Percentiles rank a stretch among this genome's conserved stretches.
Evolutionary conservation across 345 rosid species (phyloP).

Genomic region (Eucalyptus camaldulensis): DNA sequence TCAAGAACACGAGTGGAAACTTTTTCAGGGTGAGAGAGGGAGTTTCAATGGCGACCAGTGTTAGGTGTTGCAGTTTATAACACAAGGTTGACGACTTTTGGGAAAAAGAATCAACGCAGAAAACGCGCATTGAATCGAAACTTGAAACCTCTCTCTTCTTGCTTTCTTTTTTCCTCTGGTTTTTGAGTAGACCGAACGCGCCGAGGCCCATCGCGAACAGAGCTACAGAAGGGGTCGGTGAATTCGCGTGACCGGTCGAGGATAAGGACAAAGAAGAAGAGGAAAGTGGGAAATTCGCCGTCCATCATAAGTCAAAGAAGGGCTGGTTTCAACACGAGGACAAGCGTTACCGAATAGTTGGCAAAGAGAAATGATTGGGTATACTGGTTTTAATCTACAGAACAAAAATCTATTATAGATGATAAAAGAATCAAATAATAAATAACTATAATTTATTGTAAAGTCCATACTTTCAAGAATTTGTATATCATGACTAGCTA

Average conservation of each 20-base stretch:
- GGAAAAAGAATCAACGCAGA: background rate
- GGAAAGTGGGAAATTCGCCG: background rate
- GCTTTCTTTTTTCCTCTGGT: too few species aligned
- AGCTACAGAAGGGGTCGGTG: background rate
- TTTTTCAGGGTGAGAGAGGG: too few species aligned
- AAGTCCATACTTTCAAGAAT: too few species aligned
- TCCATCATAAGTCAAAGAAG: background rate
- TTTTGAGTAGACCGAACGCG: background rate
- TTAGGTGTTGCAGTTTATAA: background rate
- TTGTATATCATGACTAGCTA: too few species aligned
- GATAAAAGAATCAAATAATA: too few species aligned
- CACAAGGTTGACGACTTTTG: background rate
- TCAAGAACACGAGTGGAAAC: background rate
- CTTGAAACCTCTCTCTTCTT: background rate
- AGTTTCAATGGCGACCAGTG: background rate
- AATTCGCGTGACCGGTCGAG: fast-evolving
- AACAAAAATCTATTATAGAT: fast-evolving
- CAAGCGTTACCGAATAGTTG: background rate
- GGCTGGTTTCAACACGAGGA: background rate
- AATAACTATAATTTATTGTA: too few species aligned
- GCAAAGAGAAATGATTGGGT: too few species aligned
- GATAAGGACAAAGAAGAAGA: background rate
- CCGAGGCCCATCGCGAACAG: background rate
- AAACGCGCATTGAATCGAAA: background rate
- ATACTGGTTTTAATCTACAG: too few species aligned